phyloP scores from a whole-genome alignment of 768 basidiomycete species.

The Cyclocybe cylindracea region DNA sequence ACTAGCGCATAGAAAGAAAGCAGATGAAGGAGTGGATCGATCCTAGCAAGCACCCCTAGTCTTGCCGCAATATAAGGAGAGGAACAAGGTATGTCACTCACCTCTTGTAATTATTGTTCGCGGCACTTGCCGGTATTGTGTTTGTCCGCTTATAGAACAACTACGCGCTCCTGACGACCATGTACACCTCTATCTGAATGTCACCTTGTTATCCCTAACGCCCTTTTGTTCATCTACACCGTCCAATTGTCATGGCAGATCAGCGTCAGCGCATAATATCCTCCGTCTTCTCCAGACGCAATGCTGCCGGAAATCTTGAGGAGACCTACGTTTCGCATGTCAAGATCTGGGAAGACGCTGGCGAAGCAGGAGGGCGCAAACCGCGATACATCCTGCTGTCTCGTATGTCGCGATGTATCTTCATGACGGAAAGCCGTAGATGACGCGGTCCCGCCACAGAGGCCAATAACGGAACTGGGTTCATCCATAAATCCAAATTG shows the following conservation, averaged over 20 bases:
- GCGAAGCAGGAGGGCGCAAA: constrained; percentile 73
- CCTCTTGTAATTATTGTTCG: constrained; percentile 16
- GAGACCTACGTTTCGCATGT: constrained; percentile 87
- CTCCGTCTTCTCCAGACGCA: constrained; percentile 80
- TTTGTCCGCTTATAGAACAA: constrained; percentile 26
- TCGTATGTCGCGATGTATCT: constrained; percentile 54
- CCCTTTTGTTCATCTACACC: constrained; percentile 10
- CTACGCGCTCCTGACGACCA: background rate
- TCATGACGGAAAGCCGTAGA: background rate
- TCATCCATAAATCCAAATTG: constrained; percentile 95
- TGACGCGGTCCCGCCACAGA: constrained; percentile 38
- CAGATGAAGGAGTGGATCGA: constrained; percentile 18
- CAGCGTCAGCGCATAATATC: constrained; percentile 72
- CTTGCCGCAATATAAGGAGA: constrained; percentile 15
- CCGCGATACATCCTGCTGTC: constrained; percentile 90
- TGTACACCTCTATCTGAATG: constrained; percentile 8
- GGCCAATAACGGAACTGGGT: constrained; percentile 59
- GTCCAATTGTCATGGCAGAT: constrained; percentile 37
- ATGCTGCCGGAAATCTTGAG: constrained; percentile 60
- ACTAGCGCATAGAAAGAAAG: constrained; percentile 32
- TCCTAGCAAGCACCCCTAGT: constrained; percentile 9
- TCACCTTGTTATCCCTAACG: constrained; percentile 5
- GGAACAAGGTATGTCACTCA: constrained; percentile 24
- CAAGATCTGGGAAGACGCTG: constrained; percentile 92
- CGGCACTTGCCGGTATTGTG: constrained; percentile 41